These are phyloP conservation scores for Fusarium chuoi DNA, from an alignment of 2,329 filamentous ascomycete genomes.

Conservation along the genomic window DNA sequence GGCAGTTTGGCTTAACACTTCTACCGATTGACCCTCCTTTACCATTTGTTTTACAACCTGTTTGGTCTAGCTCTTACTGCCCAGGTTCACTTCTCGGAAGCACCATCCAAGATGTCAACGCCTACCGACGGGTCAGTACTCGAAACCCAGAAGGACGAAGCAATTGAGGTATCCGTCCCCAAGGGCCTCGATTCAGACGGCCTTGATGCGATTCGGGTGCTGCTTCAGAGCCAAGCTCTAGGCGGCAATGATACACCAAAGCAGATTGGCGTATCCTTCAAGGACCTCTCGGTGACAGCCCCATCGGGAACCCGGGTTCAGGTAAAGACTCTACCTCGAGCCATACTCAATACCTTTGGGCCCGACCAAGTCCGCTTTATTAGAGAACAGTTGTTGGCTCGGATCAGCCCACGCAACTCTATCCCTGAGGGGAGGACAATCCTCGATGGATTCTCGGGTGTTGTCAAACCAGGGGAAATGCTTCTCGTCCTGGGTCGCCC, in stretches of 20 bases:
- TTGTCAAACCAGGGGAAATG: background rate
- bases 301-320: background rate
- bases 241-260: background rate
- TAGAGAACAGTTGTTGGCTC: background rate
- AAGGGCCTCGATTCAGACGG: background rate
- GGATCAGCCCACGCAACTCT: background rate
- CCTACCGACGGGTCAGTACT: background rate
- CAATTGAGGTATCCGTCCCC: background rate
- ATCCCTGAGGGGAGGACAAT: background rate
- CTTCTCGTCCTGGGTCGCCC: conserved; percentile 68
- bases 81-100: background rate
- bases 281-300: background rate
- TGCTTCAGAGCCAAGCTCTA: background rate
- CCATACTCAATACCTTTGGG: background rate
- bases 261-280: background rate
- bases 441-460: background rate
- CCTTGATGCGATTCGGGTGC: background rate
- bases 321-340: background rate
- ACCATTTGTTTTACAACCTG: background rate
- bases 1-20: background rate
- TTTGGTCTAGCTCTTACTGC: background rate
- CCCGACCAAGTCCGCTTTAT: background rate
- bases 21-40: background rate
- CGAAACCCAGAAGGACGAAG: background rate
- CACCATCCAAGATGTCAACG: background rate